A percentile compares a stretch with the other conserved stretches of the same genome.
These are phyloP conservation scores for Suillus cothurnatus DNA, from an alignment of 768 basidiomycete species.

Conservation along the genomic window DNA sequence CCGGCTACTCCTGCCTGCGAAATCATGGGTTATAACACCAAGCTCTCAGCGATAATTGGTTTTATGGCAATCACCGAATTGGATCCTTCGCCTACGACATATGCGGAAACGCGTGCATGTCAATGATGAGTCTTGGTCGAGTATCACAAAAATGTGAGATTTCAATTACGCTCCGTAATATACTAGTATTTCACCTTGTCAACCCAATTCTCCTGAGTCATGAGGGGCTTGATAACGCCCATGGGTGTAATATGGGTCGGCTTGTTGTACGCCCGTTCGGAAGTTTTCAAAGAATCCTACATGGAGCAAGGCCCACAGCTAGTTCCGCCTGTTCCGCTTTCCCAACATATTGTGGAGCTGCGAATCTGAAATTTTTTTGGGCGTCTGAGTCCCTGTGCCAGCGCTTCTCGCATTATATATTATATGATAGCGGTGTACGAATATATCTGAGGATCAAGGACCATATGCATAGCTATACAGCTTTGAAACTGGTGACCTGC, in stretches of 20 bases:
- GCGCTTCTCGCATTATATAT: neutral
- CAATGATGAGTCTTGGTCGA: neutral
- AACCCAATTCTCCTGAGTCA: neutral
- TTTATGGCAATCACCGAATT: neutral
- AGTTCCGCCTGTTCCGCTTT: neutral
- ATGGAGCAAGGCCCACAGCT: neutral
- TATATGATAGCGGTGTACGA: neutral
- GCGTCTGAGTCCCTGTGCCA: neutral
- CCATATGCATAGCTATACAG: neutral
- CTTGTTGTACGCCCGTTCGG: neutral
- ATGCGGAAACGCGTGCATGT: neutral
- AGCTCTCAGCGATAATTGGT: neutral
- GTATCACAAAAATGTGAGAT: slow-evolving; percentile 1
- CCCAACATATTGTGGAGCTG: neutral
- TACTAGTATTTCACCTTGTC: neutral
- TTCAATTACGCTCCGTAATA: no score
- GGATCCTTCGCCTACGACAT: neutral
- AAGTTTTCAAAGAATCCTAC: neutral
- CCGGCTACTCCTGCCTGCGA: neutral
- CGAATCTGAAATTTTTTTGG: neutral
- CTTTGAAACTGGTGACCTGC: neutral
- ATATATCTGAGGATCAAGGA: neutral
- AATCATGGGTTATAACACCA: neutral
- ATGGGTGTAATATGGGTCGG: neutral
- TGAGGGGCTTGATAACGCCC: neutral